Percentiles rank a stretch among this genome's conserved stretches.
phyloP scores from a whole-genome alignment of 306 rosid genomes.

The Cucurbita pepo region DNA sequence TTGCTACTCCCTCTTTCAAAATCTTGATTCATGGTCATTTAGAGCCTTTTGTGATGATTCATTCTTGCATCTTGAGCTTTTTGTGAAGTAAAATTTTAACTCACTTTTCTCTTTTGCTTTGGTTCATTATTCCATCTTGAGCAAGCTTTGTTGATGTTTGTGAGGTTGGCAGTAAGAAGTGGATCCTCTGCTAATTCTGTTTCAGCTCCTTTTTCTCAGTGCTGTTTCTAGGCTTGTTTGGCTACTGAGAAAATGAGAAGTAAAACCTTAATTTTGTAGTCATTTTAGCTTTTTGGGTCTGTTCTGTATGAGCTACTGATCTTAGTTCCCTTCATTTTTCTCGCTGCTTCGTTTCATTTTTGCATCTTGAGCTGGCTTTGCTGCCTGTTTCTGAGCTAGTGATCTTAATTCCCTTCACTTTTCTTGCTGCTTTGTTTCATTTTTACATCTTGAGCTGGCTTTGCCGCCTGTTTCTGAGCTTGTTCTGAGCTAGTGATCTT shows the following conservation, averaged over 20 bases:
- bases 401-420: neutral
- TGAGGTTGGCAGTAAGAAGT: slow-evolving; percentile 4
- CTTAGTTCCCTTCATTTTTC: neutral
- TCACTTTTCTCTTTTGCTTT: neutral
- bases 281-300: neutral
- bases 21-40: too few species aligned
- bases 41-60: too few species aligned
- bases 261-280: neutral
- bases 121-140: slow-evolving; percentile 11
- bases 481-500: too few species aligned
- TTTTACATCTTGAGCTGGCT: slow-evolving; percentile 9
- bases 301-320: neutral
- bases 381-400: neutral
- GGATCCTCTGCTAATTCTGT: slow-evolving; percentile 1
- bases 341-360: neutral
- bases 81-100: neutral
- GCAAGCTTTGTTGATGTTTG: slow-evolving; percentile 5
- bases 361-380: slow-evolving; percentile 11
- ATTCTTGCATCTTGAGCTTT: too few species aligned
- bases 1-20: neutral
- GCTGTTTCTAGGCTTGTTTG: neutral
- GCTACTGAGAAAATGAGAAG: neutral
- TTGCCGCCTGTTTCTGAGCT: neutral
- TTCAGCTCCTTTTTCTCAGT: neutral
- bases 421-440: neutral